A percentile compares a stretch with the other conserved stretches of the same genome.
Conservation (phyloP, 2,329 filamentous ascomycete genomes). For the Ophiostoma quercus region DNA sequence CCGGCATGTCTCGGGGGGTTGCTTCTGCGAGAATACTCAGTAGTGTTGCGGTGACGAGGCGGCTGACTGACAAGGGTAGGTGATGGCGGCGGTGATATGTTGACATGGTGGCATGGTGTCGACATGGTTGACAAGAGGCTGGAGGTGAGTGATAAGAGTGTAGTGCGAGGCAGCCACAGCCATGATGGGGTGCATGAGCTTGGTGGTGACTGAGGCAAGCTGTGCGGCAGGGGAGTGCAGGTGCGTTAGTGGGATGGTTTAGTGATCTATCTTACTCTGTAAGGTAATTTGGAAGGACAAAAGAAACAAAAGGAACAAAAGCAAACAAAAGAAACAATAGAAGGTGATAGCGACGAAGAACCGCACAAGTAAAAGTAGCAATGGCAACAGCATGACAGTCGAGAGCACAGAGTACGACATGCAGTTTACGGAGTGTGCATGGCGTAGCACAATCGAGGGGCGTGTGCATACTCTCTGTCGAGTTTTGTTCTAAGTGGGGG, state of each 20-base stretch:
- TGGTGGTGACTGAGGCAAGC: not conserved
- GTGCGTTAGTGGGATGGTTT: not conserved
- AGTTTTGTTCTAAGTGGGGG: no score
- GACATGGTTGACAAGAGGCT: not conserved
- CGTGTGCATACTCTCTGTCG: no score
- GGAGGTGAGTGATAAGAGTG: not conserved
- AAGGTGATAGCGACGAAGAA: not conserved
- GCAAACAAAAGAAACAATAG: not conserved
- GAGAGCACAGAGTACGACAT: no score
- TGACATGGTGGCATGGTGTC: not conserved
- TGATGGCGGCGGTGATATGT: not conserved
- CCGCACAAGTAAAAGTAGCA: not conserved
- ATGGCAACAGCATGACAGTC: not conserved
- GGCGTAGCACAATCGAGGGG: no score
- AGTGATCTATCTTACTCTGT: not conserved
- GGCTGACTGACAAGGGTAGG: not conserved
- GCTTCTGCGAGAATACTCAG: not conserved
- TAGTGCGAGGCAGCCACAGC: not conserved
- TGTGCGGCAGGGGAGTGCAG: not conserved
- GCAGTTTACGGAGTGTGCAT: no score
- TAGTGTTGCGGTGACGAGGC: constrained; percentile 1
- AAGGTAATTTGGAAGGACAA: no score
- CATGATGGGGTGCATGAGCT: not conserved
- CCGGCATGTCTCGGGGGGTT: constrained; percentile 2
- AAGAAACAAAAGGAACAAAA: not conserved